Evolutionary conservation across 495 filamentous ascomycete species (phyloP), one percentile per base, ranked within the genome.

Genomic region (Eremomyces bilateralis): DNA sequence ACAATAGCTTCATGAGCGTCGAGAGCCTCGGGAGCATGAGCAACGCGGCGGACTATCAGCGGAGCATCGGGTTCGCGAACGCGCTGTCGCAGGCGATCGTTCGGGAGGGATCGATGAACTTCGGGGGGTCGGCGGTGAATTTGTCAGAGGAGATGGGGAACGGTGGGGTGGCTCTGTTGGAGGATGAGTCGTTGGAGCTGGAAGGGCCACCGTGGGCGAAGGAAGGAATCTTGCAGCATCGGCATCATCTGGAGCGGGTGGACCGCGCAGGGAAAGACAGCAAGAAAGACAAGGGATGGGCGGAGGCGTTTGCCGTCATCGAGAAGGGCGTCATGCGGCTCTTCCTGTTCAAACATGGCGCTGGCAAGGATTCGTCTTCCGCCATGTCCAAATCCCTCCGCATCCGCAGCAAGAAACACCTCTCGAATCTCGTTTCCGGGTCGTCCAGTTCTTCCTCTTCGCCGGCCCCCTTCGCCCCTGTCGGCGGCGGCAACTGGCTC

Each of bases 1-100:
- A n/a, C n/a, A n/a, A n/a, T n/a, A 91, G 81, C 1, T 60, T 90
- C 37, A 77, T 83, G 58, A 93, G 85, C 10, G 76, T 90, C 42
- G 80, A 88, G 52, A 90, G 81, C 0, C 67, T 92, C 42, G 69
- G 72, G 13, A 84, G 78, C 1, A 63, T 68, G n/a, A 80, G 71
- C 53, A 73, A 72, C 2, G 71, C 71, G 19, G 73, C 72, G 17
- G 88, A 90, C 45, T 94, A 84, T 47, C 81, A 92, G 46, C 83
- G 91, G 48, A 90, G 83, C 0, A 92, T 99, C 46, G 88, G 88
- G 0, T 99, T 99, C 49, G 88, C 90, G 25, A 95, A 92, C 55
- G 88, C 88, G 12, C 65, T 99, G 2, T 91, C 80, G 42, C 90
- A 57, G 38, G 88, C 88, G 13, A 97, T 95, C 45, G 92, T 92